phyloP scores from a whole-genome alignment of 257 asterid genomes.

The Cynanchum wilfordii region DNA sequence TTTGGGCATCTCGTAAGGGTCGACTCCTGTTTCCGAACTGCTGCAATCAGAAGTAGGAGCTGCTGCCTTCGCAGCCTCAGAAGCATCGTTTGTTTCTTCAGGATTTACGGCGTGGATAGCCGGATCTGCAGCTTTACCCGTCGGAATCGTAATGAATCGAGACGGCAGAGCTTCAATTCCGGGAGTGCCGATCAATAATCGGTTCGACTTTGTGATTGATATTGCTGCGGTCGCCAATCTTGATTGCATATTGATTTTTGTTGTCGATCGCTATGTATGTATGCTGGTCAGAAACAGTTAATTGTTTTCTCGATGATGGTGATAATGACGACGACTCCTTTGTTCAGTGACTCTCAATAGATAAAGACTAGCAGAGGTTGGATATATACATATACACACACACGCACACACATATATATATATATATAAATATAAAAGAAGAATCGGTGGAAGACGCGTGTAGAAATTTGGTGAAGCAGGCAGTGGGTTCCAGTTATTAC shows the following conservation, averaged over 20 bases:
- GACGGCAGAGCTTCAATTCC: constrained; percentile 10
- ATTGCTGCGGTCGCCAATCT: constrained; percentile 29
- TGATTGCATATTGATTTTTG: constrained; percentile 36
- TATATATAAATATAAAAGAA: background rate
- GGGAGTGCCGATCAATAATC: constrained; percentile 7
- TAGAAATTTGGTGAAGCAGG: constrained; percentile 17
- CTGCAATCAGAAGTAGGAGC: constrained; percentile 17
- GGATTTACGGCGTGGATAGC: constrained; percentile 51
- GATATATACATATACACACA: background rate
- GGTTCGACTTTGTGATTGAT: constrained; percentile 21
- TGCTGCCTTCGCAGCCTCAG: constrained; percentile 31
- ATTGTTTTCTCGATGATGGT: background rate
- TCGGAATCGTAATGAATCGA: constrained; percentile 22
- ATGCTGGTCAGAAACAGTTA: too few relatives aligned
- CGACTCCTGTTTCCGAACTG: constrained; percentile 18
- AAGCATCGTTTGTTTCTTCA: constrained; percentile 30
- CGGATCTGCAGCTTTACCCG: constrained; percentile 61
- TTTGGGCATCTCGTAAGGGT: constrained; percentile 35
- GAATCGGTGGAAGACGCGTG: constrained; percentile 25
- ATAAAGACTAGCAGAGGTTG: background rate
- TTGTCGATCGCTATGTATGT: too few relatives aligned
- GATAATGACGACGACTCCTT: background rate
- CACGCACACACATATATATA: too few relatives aligned
- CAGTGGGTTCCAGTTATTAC: constrained; percentile 27
- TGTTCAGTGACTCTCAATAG: background rate